Conservation (phyloP, 1,284 basidiomycete species). For the Sporisorium reilianum region DNA sequence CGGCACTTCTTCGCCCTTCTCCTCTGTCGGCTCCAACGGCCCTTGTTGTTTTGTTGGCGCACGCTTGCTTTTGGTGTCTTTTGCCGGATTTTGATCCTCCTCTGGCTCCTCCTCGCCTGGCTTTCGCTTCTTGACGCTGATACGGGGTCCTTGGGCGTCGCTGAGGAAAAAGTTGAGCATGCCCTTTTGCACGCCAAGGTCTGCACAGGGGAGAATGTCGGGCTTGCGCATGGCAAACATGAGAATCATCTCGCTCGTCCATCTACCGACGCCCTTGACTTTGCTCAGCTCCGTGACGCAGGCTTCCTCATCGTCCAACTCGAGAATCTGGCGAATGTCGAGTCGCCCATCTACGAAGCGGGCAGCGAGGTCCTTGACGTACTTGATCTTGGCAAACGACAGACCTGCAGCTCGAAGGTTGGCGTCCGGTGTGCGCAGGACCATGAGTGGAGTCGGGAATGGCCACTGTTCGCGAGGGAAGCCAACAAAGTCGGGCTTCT, state of each 20-base stretch:
- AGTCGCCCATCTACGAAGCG: slow-evolving; percentile 63
- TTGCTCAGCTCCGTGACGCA: slow-evolving; percentile 59
- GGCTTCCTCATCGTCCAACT: slow-evolving; percentile 57
- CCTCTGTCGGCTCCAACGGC: slow-evolving; percentile 35
- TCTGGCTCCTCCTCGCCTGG: slow-evolving; percentile 36
- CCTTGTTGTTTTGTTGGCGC: slow-evolving; percentile 1
- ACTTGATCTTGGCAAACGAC: slow-evolving; percentile 63
- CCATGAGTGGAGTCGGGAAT: slow-evolving; percentile 61
- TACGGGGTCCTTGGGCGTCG: slow-evolving; percentile 48
- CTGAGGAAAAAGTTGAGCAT: slow-evolving; percentile 61
- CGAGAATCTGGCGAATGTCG: slow-evolving; percentile 58
- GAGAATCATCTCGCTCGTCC: slow-evolving; percentile 68
- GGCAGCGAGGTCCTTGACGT: slow-evolving; percentile 62
- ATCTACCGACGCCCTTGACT: slow-evolving; percentile 65
- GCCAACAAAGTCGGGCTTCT: slow-evolving; percentile 56
- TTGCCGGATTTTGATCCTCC: slow-evolving; percentile 5
- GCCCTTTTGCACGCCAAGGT: slow-evolving; percentile 66
- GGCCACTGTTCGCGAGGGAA: slow-evolving; percentile 61
- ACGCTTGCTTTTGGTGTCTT: slow-evolving; percentile 9
- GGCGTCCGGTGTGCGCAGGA: slow-evolving; percentile 55
- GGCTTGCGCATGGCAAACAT: slow-evolving; percentile 67
- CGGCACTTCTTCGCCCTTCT: slow-evolving; percentile 26
- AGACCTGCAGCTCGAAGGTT: slow-evolving; percentile 61
- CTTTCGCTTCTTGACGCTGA: slow-evolving; percentile 57
- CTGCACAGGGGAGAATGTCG: slow-evolving; percentile 63